Base-by-base conservation (phyloP, 805 yeast genomes). In the Saccharomyces mikatae region DNA sequence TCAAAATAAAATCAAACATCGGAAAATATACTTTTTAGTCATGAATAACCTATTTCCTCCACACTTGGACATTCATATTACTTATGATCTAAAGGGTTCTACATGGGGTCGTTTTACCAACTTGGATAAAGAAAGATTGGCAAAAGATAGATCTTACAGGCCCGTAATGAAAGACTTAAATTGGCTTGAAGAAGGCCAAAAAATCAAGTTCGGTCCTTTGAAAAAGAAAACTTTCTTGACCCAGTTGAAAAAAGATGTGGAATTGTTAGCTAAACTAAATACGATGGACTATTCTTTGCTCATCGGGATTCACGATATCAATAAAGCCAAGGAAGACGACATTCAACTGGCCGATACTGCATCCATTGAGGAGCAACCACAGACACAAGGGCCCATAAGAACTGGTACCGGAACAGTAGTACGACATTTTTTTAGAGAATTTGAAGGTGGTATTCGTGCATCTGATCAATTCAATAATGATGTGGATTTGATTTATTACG, bases 31-130 rank as follows among this genome's bases (percentile, higher is more conserved):
- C 71, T 92, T 94, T 62, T 77, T 94, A 53, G 97, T 94, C 32
- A 94, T 94, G 99, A 94, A 94, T 75, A 94, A 94, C 66, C 77
- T 94, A 50, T 94, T 95, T 72, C 98, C 99, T 0, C 96, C 97
- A 6, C 89, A 88, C 64, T 77, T 90, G 50, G 94, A 87, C 58
- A 84, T 92, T 53, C 96, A 90, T 68, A 73, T 80, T 46, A 87
- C 90, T 46, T 94, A 82, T 70, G 99, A 94, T 68, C 78, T 94
- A 68, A 94, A 94, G 68, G 99, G 99, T 0, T 89, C 97, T 0
- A 81, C 95, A 0, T 78, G 87, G 76, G 97, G 97, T 2, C 77
- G 96, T 60, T 72, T 70, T 58, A 89, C 86, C 0, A 68, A 71
- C 54, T 64, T 73, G 4, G 57, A 64, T 41, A 27, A 49, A 14